Percentiles rank a stretch among this genome's conserved stretches.
phyloP scores from a whole-genome alignment of 208 protist genomes.

The Trypanosoma theileri region DNA sequence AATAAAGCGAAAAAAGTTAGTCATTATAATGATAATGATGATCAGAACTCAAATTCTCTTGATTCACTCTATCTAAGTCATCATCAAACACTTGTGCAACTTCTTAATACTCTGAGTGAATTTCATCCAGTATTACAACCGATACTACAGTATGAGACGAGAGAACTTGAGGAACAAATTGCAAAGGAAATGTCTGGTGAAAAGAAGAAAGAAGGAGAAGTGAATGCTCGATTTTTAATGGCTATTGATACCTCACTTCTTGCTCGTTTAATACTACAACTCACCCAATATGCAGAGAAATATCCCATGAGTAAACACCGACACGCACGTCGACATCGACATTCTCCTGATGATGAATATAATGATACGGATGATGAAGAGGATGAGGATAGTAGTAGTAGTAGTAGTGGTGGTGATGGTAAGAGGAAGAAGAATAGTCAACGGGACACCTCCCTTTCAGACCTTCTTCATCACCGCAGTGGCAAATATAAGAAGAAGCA shows the following conservation, averaged over 20 bases:
- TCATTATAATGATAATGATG: background rate
- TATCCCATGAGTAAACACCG: too few relatives aligned
- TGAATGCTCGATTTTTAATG: conserved; percentile 33
- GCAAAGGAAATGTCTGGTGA: conserved; percentile 11
- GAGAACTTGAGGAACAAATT: conserved; percentile 20
- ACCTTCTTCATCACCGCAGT: too few relatives aligned
- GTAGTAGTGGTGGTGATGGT: background rate
- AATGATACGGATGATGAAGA: background rate
- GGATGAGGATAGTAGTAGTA: background rate
- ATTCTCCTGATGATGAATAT: background rate
- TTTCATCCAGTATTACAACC: conserved; percentile 19
- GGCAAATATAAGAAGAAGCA: too few relatives aligned
- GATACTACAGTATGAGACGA: conserved; percentile 12
- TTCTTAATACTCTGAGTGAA: conserved; percentile 18
- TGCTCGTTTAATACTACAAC: conserved; percentile 15
- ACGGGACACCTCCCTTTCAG: too few relatives aligned
- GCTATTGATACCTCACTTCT: conserved; percentile 36
- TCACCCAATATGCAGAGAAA: background rate
- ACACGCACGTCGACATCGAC: background rate
- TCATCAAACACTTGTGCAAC: conserved; percentile 30
- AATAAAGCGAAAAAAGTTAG: background rate
- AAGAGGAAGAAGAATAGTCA: too few relatives aligned
- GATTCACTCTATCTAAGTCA: conserved; percentile 25
- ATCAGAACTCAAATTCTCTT: background rate
- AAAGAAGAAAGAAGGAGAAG: background rate